Evolutionary conservation across 768 basidiomycete species (phyloP).

Genomic region (Cystobasidium tubakii): DNA sequence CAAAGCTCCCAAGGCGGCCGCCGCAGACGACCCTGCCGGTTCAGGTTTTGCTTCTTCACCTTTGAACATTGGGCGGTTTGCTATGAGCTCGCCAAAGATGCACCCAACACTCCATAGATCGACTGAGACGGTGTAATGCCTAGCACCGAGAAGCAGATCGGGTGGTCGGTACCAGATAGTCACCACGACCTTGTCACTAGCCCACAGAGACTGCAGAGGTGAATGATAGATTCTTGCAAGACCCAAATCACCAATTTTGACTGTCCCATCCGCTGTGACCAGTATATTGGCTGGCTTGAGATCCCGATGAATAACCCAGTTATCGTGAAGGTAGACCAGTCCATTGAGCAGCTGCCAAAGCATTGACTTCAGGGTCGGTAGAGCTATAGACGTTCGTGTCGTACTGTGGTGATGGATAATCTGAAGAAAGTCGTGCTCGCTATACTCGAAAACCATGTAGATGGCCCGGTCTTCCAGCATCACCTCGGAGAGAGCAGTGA

Average conservation of each 20-base stretch:
- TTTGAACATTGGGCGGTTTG: slow-evolving; percentile 92
- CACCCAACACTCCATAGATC: slow-evolving; percentile 97
- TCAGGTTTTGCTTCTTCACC: slow-evolving; percentile 98
- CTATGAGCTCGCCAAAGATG: slow-evolving; percentile 91
- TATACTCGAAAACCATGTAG: slow-evolving; percentile 99
- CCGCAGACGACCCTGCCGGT: slow-evolving; percentile 48
- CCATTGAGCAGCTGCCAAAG: slow-evolving; percentile 92
- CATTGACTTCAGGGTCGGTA: slow-evolving; percentile 79
- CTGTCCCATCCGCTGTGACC: slow-evolving; percentile 75
- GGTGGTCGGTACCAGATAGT: slow-evolving; percentile 99
- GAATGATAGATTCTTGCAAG: slow-evolving; percentile 84
- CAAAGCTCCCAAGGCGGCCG: slow-evolving; percentile 25
- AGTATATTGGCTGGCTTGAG: slow-evolving; percentile 98
- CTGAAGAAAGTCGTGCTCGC: slow-evolving; percentile 99
- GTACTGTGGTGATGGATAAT: slow-evolving; percentile 97
- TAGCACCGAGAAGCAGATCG: slow-evolving; percentile 88
- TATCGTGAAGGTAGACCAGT: slow-evolving; percentile 85
- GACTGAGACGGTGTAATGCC: slow-evolving; percentile 94
- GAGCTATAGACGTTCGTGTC: slow-evolving; percentile 67
- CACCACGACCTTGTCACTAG: slow-evolving; percentile 96
- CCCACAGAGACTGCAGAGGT: slow-evolving; percentile 82
- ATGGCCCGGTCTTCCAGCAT: slow-evolving; percentile 97
- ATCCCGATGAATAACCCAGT: slow-evolving; percentile 92
- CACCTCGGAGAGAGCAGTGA: slow-evolving; percentile 85
- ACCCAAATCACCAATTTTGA: slow-evolving; percentile 98